Percentiles rank a stretch among this genome's conserved stretches.
phyloP scores from a whole-genome alignment of 2,329 filamentous ascomycete genomes.

The Didymella keratinophila region DNA sequence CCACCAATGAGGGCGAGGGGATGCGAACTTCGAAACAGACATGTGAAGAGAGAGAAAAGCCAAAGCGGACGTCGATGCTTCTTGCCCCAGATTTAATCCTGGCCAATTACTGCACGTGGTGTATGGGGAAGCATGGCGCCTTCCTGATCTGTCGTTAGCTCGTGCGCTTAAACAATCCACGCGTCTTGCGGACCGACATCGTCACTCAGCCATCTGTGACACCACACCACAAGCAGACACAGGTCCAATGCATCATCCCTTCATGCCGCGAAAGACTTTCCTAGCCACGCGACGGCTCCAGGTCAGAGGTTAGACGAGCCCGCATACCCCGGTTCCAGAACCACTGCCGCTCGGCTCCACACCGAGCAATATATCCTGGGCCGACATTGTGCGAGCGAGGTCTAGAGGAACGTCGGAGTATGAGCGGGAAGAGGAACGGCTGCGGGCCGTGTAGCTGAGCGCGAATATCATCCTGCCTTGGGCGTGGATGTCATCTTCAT shows the following conservation, averaged over 20 bases:
- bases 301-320: background rate
- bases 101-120: conserved; percentile 28
- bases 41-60: conserved; percentile 26
- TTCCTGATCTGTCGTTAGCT: conserved; percentile 27
- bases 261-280: background rate
- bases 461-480: background rate
- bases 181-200: conserved; percentile 19
- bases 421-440: conserved; percentile 4
- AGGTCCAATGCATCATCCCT: background rate
- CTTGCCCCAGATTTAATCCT: conserved; percentile 26
- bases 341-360: conserved; percentile 4
- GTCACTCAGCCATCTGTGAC: conserved; percentile 6
- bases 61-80: conserved; percentile 20
- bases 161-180: conserved; percentile 14
- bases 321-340: conserved; percentile 4
- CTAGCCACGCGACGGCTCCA: background rate
- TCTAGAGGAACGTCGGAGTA: background rate
- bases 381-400: conserved; percentile 18
- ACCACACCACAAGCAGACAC: conserved; percentile 14
- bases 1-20: conserved; percentile 19
- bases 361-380: conserved; percentile 11
- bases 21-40: conserved; percentile 3
- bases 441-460: conserved; percentile 5
- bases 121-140: conserved; percentile 20
- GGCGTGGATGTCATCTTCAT: background rate